Conservation (phyloP, 768 basidiomycete genomes). For the Cyathus striatus region DNA sequence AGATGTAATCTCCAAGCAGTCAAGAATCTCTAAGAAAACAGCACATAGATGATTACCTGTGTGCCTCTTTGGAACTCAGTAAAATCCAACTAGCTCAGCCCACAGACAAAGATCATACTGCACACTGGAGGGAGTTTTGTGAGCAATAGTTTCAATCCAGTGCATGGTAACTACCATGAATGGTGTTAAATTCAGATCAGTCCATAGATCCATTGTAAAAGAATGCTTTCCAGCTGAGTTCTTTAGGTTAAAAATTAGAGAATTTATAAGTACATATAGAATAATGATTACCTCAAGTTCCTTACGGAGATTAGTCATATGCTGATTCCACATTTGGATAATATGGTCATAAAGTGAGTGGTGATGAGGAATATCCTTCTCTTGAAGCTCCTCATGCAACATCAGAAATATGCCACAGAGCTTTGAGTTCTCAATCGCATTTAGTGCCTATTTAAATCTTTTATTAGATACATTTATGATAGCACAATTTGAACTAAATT, state of each 20-base stretch:
- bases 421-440: neutral
- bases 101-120: neutral
- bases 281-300: neutral
- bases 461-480: neutral
- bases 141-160: neutral
- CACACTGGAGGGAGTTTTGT: neutral
- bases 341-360: neutral
- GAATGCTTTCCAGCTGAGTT: neutral
- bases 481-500: no score
- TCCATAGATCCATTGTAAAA: neutral
- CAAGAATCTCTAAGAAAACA: neutral
- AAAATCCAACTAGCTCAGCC: neutral
- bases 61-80: neutral
- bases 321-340: neutral
- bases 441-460: neutral
- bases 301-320: neutral
- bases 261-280: neutral
- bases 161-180: neutral
- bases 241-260: neutral
- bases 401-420: neutral
- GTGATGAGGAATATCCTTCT: neutral
- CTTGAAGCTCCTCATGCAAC: neutral
- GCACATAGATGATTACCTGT: neutral
- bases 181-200: neutral
- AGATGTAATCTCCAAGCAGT: neutral